Percentiles rank a stretch among this genome's conserved stretches.
phyloP scores from a whole-genome alignment of 208 protist genomes.

The Leishmania aethiopica region DNA sequence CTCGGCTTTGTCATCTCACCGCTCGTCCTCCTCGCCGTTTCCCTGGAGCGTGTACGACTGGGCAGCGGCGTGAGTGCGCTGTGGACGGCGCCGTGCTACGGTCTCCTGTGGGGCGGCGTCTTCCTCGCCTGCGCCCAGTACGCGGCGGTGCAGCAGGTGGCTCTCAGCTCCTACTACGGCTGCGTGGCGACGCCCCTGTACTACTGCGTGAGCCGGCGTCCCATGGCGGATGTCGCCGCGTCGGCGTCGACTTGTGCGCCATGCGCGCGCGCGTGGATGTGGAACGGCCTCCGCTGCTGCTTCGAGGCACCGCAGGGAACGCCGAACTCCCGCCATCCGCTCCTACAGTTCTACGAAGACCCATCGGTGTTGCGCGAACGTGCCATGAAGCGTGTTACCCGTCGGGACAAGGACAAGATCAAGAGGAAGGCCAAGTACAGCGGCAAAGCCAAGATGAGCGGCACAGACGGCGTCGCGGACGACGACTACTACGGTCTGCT shows the following conservation, averaged over 20 bases:
- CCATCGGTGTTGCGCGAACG: constrained; percentile 43
- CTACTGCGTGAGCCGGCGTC: constrained; percentile 45
- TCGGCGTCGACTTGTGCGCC: constrained; percentile 5
- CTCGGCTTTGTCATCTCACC: constrained; percentile 61
- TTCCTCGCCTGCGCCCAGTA: constrained; percentile 68
- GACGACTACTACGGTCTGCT: constrained; percentile 84
- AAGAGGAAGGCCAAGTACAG: constrained; percentile 34
- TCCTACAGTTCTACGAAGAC: constrained; percentile 37
- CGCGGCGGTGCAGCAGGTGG: constrained; percentile 73
- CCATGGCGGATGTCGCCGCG: constrained; percentile 14
- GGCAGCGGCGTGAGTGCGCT: constrained; percentile 23
- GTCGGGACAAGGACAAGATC: constrained; percentile 28
- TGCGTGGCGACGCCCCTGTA: constrained; percentile 41
- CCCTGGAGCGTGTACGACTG: constrained; percentile 59
- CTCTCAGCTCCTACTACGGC: constrained; percentile 53
- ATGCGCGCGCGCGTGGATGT: constrained; percentile 39
- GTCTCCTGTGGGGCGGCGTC: constrained; percentile 50
- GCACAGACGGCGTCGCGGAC: constrained; percentile 19
- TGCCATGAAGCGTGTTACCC: constrained; percentile 43
- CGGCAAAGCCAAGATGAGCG: constrained; percentile 9
- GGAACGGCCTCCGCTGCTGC: constrained; percentile 39
- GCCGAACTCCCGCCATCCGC: constrained; percentile 31
- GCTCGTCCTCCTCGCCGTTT: constrained; percentile 62
- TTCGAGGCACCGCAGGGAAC: constrained; percentile 41
- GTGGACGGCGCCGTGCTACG: constrained; percentile 49